Evolutionary conservation across 2,329 filamentous ascomycete species (phyloP), one percentile per base, ranked within the genome.

Genomic region (Arthrobotrys pseudoclavata): DNA sequence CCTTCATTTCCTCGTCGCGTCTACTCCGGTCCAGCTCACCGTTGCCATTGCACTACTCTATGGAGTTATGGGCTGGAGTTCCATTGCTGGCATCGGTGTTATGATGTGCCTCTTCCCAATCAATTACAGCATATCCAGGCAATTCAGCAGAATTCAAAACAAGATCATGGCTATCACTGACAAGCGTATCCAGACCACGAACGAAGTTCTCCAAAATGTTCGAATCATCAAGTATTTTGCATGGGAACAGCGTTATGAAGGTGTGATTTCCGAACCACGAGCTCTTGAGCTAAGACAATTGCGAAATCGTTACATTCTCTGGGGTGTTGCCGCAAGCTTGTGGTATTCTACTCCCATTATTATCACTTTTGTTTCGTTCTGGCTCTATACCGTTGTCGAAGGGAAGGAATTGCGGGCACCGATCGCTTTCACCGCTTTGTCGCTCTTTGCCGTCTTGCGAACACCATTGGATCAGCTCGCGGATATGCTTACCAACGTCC

Each of bases 191-290:
- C 93, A 97, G 82, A 91, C 94, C 3, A 99, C 96, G 4, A 99
- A 99, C 83, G 96, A 99, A 84, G 92, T 98, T 6, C 86, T 99
- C 29, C 94, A 97, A 82, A 99, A 98, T 82, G 98, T 99, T 80
- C 90, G 96, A 63, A 97, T 99, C 83, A 98, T 99, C 88, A 99
- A 99, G 83, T 99, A 96, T 84, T 99, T 99, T 83, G 95, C 96
- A 0, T 99, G 96, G 96, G 96, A 99, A 84, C 90, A 94, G 81
- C 91, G 95, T 1, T 99, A 97, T 83, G 89, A 92, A 71, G 88
- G 89, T 22, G 90, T 93, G 68, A 93, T 99, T 37, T 92, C 96
- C 77, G 95, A 97, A 83, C 97, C 97, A 85, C 90, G 96, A 79
- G 87, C 87, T 50, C 86, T 86, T 2, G 96, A 99, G 83, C 87